These are phyloP conservation scores for Cymbopogon flexuosus DNA, from an alignment of 202 grass and related monocot genomes.

Conservation along the genomic window DNA sequence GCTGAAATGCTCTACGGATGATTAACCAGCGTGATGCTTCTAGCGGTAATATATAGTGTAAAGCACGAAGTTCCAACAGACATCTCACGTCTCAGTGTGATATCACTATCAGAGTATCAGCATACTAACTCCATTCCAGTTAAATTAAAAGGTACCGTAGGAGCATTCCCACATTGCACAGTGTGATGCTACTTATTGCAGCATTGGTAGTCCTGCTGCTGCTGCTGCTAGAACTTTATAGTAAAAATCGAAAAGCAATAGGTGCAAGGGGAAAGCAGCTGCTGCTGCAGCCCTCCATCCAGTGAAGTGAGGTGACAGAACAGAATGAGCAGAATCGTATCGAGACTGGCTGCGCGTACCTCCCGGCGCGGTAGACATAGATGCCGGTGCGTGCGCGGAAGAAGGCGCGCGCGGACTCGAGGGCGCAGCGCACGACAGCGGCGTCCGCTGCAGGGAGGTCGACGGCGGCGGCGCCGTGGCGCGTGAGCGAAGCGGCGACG, in stretches of 20 bases:
- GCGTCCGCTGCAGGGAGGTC: constrained; percentile 49
- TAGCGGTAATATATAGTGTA: background rate
- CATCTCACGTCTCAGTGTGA: background rate
- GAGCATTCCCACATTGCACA: background rate
- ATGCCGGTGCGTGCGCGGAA: constrained; percentile 42
- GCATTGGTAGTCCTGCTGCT: background rate
- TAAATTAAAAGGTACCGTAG: background rate
- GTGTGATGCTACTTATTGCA: background rate
- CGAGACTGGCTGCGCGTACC: constrained; percentile 25
- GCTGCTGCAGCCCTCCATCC: background rate
- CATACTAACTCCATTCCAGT: background rate
- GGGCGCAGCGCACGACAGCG: constrained; percentile 55
- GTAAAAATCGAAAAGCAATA: background rate
- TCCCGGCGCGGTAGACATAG: constrained; percentile 64
- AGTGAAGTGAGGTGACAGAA: background rate
- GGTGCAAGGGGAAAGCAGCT: background rate
- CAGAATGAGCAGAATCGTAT: background rate
- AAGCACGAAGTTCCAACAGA: background rate
- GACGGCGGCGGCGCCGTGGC: constrained; percentile 54
- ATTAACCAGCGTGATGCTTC: background rate
- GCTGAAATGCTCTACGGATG: background rate
- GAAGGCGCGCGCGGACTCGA: constrained; percentile 57
- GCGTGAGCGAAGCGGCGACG: constrained; percentile 52
- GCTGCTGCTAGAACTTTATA: background rate
- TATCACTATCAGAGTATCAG: background rate